These are phyloP conservation scores for Turnera subulata DNA, from an alignment of 345 rosid genomes.

Conservation along the genomic window DNA sequence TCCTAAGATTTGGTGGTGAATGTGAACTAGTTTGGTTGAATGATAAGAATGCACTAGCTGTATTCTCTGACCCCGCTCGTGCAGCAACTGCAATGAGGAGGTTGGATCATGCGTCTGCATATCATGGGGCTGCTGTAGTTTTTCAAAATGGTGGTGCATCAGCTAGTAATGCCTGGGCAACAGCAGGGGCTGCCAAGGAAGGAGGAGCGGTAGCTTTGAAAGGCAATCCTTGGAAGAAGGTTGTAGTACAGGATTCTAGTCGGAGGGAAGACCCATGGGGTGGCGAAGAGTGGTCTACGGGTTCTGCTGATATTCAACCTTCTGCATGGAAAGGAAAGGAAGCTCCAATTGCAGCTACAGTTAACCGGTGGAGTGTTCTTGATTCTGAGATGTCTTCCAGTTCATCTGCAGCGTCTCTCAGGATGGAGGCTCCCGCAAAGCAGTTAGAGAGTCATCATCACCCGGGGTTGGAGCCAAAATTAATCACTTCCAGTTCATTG, in stretches of 20 bases:
- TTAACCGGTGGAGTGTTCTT: constrained; percentile 67
- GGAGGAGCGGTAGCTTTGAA: constrained; percentile 28
- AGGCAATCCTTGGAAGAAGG: constrained; percentile 84
- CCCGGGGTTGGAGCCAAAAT: constrained; percentile 27
- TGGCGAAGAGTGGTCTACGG: constrained; percentile 40
- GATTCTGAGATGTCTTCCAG: constrained; percentile 39
- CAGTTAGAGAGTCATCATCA: constrained; percentile 11
- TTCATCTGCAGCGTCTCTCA: constrained; percentile 31
- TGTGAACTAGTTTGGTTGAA: constrained; percentile 92
- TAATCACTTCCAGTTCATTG: constrained; percentile 18
- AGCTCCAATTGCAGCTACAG: constrained; percentile 47
- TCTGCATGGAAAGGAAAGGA: constrained; percentile 50
- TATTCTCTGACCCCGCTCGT: constrained; percentile 80
- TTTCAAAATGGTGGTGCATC: constrained; percentile 40
- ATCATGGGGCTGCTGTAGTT: constrained; percentile 63
- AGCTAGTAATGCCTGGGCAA: constrained; percentile 60
- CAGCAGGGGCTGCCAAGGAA: constrained; percentile 28
- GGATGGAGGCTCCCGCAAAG: constrained; percentile 21
- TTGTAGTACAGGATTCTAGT: constrained; percentile 54
- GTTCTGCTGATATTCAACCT: constrained; percentile 33
- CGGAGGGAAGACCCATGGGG: constrained; percentile 68
- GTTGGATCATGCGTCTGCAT: constrained; percentile 80
- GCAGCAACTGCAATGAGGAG: constrained; percentile 99
- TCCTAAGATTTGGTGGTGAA: constrained; percentile 93
- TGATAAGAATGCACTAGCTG: constrained; percentile 90